Conservation (phyloP, 441 rosid species). For the Mallotus japonicus region DNA sequence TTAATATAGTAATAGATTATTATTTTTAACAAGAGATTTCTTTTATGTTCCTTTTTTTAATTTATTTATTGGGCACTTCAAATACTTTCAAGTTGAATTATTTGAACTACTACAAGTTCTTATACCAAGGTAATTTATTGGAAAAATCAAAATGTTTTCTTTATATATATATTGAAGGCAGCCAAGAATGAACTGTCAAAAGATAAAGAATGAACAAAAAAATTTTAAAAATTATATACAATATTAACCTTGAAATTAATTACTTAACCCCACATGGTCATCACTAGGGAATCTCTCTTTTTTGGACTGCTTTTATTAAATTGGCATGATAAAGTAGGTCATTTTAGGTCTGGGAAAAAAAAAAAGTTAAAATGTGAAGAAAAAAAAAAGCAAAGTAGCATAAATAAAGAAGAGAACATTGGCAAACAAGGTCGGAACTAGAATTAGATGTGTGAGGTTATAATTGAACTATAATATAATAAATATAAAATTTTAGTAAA, state of each 20-base stretch:
- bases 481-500: too few species aligned
- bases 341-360: neutral
- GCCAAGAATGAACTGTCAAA: conserved; percentile 15
- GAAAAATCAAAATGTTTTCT: conserved; percentile 9
- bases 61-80: neutral
- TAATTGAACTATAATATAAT: too few species aligned
- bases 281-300: conserved; percentile 22
- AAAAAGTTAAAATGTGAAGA: too few species aligned
- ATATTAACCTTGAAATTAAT: conserved; percentile 5
- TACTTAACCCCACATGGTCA: conserved; percentile 23
- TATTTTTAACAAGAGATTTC: neutral
- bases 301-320: neutral
- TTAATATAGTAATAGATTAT: neutral
- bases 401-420: neutral
- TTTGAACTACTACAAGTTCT: neutral
- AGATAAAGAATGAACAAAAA: neutral
- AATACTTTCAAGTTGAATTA: neutral
- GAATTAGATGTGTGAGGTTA: too few species aligned
- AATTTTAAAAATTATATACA: neutral
- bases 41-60: neutral
- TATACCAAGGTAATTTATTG: conserved; percentile 12
- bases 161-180: neutral
- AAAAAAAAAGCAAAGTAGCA: neutral
- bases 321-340: neutral
- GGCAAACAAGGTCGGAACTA: too few species aligned